Evolutionary conservation across 2,329 filamentous ascomycete genomes (phyloP).

Genomic region (Calycina marina): DNA sequence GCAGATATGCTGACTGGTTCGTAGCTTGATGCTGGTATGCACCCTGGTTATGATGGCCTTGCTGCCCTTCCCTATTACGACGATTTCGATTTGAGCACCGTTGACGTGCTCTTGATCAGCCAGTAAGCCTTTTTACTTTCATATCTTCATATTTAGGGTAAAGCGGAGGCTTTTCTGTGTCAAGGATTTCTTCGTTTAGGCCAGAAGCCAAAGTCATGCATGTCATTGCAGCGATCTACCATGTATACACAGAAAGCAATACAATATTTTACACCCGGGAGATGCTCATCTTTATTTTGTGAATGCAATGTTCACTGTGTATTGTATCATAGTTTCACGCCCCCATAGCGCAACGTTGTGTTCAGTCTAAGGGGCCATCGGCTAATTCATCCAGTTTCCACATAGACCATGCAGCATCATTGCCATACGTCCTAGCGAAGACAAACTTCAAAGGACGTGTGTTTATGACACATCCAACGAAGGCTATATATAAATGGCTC

Average conservation of each 20-base stretch:
- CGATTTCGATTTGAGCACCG: conserved; percentile 92
- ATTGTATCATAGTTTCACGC: too few relatives aligned
- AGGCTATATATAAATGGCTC: conserved; percentile 99
- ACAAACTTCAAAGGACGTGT: conserved; percentile 94
- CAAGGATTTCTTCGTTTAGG: too few relatives aligned
- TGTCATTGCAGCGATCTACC: conserved; percentile 4
- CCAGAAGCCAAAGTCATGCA: too few relatives aligned
- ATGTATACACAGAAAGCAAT: conserved; percentile 31
- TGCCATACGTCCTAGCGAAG: conserved; percentile 94
- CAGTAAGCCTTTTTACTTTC: conserved; percentile 58
- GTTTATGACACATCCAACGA: conserved; percentile 98
- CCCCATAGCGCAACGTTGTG: neutral
- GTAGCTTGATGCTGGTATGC: conserved; percentile 91
- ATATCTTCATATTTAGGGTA: conserved; percentile 6
- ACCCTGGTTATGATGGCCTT: conserved; percentile 89
- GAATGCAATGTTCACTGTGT: conserved; percentile 18
- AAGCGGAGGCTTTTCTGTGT: too few relatives aligned
- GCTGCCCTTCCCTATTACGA: conserved; percentile 94
- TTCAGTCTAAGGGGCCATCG: neutral
- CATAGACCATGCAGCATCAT: conserved; percentile 93
- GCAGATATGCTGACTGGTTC: conserved; percentile 1
- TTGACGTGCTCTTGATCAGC: conserved; percentile 94
- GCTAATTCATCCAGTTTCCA: conserved; percentile 61
- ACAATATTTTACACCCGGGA: conserved; percentile 24
- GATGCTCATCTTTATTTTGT: conserved; percentile 22